Percentiles rank a stretch among this genome's conserved stretches.
phyloP scores from a whole-genome alignment of 2,329 filamentous ascomycete species.

The Cercospora zeae-maydis region DNA sequence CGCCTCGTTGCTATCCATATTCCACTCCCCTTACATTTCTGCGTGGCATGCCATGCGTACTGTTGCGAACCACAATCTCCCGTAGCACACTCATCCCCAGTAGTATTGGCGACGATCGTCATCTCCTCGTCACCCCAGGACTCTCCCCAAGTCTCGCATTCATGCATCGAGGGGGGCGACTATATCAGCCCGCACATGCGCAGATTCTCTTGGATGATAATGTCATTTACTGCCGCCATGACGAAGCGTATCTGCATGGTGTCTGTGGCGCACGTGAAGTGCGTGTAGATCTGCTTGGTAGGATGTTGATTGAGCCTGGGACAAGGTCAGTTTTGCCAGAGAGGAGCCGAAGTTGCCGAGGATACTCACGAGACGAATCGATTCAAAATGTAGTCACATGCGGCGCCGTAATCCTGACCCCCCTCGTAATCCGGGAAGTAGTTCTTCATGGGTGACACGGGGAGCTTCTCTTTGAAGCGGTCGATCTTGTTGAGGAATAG shows the following conservation, averaged over 20 bases:
- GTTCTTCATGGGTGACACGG: constrained; percentile 70
- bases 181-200: constrained; percentile 95
- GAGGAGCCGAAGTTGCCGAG: background rate
- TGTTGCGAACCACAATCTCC: constrained; percentile 12
- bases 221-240: constrained; percentile 99
- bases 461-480: constrained; percentile 70
- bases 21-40: constrained; percentile 1
- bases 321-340: constrained; percentile 17
- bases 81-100: constrained; percentile 7
- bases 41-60: constrained; percentile 13
- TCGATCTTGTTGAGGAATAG: constrained; percentile 74
- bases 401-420: constrained; percentile 89
- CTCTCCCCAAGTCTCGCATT: background rate
- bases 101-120: background rate
- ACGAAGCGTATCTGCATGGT: constrained; percentile 99
- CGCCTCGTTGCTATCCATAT: constrained; percentile 9
- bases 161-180: constrained; percentile 12
- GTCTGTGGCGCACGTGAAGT: constrained; percentile 98
- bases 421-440: constrained; percentile 81
- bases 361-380: constrained; percentile 68
- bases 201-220: constrained; percentile 99
- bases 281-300: constrained; percentile 99
- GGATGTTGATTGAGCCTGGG: constrained; percentile 85
- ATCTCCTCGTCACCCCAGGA: background rate
- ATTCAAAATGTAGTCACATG: constrained; percentile 98